Evolutionary conservation across 768 basidiomycete genomes (phyloP).

Genomic region (Lactifluus pinguis): DNA sequence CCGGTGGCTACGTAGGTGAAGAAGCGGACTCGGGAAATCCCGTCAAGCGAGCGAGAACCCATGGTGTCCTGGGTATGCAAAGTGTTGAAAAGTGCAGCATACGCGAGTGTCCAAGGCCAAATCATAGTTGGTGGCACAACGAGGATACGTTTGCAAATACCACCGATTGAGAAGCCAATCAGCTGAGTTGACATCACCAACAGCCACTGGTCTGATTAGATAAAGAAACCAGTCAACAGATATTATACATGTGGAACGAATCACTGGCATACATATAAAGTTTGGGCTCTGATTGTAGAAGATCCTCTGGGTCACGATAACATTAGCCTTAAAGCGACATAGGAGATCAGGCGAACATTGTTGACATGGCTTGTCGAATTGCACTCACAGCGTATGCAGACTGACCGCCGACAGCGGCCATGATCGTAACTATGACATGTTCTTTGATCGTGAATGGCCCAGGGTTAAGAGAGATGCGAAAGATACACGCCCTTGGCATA

Average conservation of each 20-base stretch:
- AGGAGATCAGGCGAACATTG: background rate
- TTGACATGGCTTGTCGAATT: background rate
- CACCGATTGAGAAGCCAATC: constrained; percentile 36
- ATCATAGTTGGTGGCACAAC: constrained; percentile 38
- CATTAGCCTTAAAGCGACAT: constrained; percentile 28
- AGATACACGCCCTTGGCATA: constrained; percentile 43
- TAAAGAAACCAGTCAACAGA: background rate
- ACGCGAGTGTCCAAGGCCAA: constrained; percentile 38
- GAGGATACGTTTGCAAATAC: constrained; percentile 36
- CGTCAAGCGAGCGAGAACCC: constrained; percentile 36
- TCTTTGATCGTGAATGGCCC: constrained; percentile 73
- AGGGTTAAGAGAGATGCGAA: constrained; percentile 48
- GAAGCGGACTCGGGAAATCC: constrained; percentile 46
- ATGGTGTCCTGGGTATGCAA: constrained; percentile 30
- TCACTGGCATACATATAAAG: constrained; percentile 24
- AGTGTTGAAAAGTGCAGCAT: constrained; percentile 39
- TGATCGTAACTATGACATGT: constrained; percentile 44
- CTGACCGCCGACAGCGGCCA: constrained; percentile 30
- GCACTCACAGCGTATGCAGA: constrained; percentile 27
- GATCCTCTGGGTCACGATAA: constrained; percentile 37
- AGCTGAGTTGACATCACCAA: constrained; percentile 35
- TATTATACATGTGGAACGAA: background rate
- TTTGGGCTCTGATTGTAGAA: constrained; percentile 34
- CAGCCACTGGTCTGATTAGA: constrained; percentile 28
- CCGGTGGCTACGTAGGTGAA: constrained; percentile 36